These are phyloP conservation scores for Neurospora sp. DNA, from an alignment of 495 filamentous ascomycete genomes.

Conservation along the genomic window DNA sequence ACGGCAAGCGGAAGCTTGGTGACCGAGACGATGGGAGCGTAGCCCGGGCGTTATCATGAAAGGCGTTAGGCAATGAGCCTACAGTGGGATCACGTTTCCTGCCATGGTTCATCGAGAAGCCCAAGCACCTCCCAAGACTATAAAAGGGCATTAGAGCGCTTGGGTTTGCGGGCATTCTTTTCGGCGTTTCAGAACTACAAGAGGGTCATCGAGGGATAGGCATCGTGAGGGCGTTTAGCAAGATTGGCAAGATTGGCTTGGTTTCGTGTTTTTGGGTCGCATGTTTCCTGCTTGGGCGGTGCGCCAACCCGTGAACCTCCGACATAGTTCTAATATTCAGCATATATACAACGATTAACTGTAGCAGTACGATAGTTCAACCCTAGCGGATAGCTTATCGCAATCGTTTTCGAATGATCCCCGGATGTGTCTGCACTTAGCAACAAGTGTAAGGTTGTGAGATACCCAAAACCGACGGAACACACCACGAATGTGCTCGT, in stretches of 20 bases:
- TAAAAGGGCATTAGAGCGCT: background rate
- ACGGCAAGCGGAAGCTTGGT: constrained; percentile 45
- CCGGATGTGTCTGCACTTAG: background rate
- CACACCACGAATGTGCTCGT: background rate
- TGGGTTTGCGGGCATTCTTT: background rate
- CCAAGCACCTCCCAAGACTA: background rate
- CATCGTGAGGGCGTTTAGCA: background rate
- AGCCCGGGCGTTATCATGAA: constrained; percentile 6
- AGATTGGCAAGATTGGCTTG: background rate
- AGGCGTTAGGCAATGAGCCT: constrained; percentile 6
- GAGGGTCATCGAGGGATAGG: background rate
- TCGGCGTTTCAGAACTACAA: background rate
- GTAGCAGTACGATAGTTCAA: background rate
- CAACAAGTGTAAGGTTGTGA: background rate
- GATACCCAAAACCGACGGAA: background rate
- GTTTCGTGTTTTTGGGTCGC: background rate
- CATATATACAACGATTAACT: background rate
- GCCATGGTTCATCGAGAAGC: background rate
- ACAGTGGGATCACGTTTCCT: background rate
- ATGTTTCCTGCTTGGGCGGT: background rate
- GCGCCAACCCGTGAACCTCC: background rate
- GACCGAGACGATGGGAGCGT: constrained; percentile 23
- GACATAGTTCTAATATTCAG: background rate
- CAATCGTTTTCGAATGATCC: background rate
- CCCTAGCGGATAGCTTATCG: background rate